Evolutionary conservation across 495 filamentous ascomycete genomes (phyloP).

Genomic region (Tuber umbilicatum): DNA sequence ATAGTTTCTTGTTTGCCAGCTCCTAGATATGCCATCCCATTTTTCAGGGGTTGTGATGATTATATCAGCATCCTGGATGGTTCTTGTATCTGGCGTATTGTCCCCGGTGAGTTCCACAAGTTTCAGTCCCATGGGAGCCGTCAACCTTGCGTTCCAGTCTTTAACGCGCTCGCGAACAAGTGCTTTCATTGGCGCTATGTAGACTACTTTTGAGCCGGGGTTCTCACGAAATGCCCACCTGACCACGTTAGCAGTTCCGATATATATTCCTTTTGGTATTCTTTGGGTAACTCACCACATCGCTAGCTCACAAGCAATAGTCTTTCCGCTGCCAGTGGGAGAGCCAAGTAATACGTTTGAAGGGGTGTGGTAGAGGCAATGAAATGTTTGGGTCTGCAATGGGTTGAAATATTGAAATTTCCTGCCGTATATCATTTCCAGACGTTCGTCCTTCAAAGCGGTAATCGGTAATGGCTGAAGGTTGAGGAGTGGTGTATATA

Average conservation of each 20-base stretch:
- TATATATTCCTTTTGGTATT: background rate
- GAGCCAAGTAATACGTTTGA: conserved; percentile 94
- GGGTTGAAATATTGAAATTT: conserved; percentile 96
- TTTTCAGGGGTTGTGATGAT: conserved; percentile 99
- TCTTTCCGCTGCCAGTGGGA: conserved; percentile 95
- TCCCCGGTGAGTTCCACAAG: conserved; percentile 96
- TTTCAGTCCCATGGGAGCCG: conserved; percentile 74
- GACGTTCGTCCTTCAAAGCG: conserved; percentile 75
- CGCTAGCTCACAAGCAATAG: conserved; percentile 88
- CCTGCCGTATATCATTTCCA: conserved; percentile 81
- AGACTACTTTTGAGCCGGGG: conserved; percentile 95
- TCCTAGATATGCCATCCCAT: conserved; percentile 98
- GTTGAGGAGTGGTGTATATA: conserved; percentile 89
- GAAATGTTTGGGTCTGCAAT: conserved; percentile 98
- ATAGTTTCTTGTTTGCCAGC: conserved; percentile 94
- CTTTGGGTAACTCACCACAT: conserved; percentile 61
- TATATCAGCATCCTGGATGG: conserved; percentile 90
- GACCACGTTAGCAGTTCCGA: background rate
- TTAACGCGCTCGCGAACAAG: conserved; percentile 93
- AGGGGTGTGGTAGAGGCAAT: conserved; percentile 82
- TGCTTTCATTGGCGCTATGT: conserved; percentile 99
- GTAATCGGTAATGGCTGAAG: conserved; percentile 83
- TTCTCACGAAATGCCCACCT: conserved; percentile 88
- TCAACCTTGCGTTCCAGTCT: conserved; percentile 86
- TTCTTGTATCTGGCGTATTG: conserved; percentile 92